Evolutionary conservation across 1,284 basidiomycete species (phyloP).

Genomic region (Neonothopanus nambi): DNA sequence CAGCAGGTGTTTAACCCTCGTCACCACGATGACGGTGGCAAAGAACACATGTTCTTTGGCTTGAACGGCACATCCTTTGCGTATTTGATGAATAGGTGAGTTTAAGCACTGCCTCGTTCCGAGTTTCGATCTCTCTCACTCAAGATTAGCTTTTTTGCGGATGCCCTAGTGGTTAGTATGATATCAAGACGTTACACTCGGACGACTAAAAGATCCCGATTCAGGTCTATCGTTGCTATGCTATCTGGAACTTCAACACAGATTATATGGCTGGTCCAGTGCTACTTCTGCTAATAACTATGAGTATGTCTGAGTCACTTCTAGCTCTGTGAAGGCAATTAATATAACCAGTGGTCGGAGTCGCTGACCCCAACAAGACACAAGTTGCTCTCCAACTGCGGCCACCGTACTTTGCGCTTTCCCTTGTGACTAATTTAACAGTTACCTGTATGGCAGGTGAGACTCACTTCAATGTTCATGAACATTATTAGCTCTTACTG

Average conservation of each 20-base stretch:
- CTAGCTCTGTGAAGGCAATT: not conserved
- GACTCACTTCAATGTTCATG: not conserved
- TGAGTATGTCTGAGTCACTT: constrained; percentile 1
- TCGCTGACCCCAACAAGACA: not conserved
- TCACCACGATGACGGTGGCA: not conserved
- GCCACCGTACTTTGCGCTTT: constrained; percentile 5
- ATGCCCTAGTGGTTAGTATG: constrained; percentile 11
- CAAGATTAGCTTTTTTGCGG: constrained; percentile 9
- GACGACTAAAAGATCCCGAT: too few species aligned
- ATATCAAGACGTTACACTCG: not conserved
- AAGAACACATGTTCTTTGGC: not conserved
- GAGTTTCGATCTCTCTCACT: not conserved
- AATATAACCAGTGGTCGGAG: constrained; percentile 11
- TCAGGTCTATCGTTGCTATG: constrained; percentile 13
- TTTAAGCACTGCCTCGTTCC: not conserved
- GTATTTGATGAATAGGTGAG: constrained; percentile 16
- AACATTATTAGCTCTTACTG: not conserved
- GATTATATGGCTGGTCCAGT: constrained; percentile 2
- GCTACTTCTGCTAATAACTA: constrained; percentile 10
- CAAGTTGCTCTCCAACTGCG: constrained; percentile 4
- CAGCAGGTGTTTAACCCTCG: not conserved
- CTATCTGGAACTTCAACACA: constrained; percentile 12
- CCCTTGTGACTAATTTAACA: constrained; percentile 12
- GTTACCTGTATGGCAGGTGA: constrained; percentile 10
- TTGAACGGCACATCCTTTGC: constrained; percentile 5